phyloP scores from a whole-genome alignment of 169 alveolate genomes.

The Cryptosporidium muris region DNA sequence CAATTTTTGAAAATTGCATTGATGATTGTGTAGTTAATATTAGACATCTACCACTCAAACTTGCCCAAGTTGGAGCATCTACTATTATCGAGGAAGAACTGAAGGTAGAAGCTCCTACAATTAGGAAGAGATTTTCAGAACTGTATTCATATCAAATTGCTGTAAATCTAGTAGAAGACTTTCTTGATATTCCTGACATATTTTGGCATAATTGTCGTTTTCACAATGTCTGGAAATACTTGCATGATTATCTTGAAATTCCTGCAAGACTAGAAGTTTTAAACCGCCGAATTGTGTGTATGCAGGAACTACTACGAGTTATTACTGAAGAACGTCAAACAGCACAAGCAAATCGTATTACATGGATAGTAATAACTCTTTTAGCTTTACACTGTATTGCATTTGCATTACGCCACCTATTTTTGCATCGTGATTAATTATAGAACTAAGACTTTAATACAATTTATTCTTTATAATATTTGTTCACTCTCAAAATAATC shows the following conservation, averaged over 20 bases:
- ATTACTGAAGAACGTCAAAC: conserved; percentile 67
- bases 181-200: conserved; percentile 78
- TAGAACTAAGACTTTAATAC: background rate
- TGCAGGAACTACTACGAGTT: conserved; percentile 65
- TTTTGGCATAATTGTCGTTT: conserved; percentile 75
- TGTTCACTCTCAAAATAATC: background rate
- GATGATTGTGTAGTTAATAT: conserved; percentile 75
- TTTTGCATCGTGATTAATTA: conserved; percentile 1
- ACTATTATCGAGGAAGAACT: conserved; percentile 71
- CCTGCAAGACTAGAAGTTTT: conserved; percentile 58
- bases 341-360: conserved; percentile 45
- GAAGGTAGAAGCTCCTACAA: conserved; percentile 40
- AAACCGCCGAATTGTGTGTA: conserved; percentile 41
- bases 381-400: conserved; percentile 39
- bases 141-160: conserved; percentile 75
- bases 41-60: conserved; percentile 73
- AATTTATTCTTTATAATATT: background rate
- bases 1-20: conserved; percentile 76
- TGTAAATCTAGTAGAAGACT: conserved; percentile 78
- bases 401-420: conserved; percentile 9
- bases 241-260: conserved; percentile 41
- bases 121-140: conserved; percentile 72
- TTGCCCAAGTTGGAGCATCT: conserved; percentile 75
- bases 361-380: conserved; percentile 54
- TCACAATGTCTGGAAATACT: conserved; percentile 49